These are phyloP conservation scores for Ceratocystis cubensis DNA, from an alignment of 2,329 filamentous ascomycete genomes.

Conservation along the genomic window DNA sequence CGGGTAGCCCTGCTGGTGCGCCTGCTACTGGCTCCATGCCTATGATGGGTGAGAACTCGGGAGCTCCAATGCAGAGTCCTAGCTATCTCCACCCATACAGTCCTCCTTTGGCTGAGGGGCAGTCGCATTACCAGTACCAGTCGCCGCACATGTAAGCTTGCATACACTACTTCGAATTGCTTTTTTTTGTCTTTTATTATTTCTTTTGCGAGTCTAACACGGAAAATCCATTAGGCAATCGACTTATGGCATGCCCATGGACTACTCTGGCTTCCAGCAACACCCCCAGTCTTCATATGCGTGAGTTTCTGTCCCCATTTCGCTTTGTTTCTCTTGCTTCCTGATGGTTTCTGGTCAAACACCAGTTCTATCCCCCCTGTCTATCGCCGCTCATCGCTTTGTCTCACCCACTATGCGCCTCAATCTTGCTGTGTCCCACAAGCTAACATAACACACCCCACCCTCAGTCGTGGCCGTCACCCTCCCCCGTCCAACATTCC, in stretches of 20 bases:
- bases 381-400: not conserved
- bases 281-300: slow-evolving; percentile 33
- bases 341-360: not conserved
- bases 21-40: slow-evolving; percentile 39
- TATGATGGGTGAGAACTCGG: slow-evolving; percentile 37
- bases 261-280: slow-evolving; percentile 23
- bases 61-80: slow-evolving; percentile 32
- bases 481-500: slow-evolving; percentile 12
- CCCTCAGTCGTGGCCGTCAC: slow-evolving; percentile 22
- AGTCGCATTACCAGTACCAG: slow-evolving; percentile 22
- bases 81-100: slow-evolving; percentile 41
- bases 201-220: not conserved
- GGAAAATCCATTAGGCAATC: slow-evolving; percentile 4
- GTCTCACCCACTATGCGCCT: slow-evolving; percentile 22
- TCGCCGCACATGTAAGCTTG: slow-evolving; percentile 15
- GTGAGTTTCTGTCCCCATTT: slow-evolving; percentile 31
- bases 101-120: slow-evolving; percentile 36
- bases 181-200: slow-evolving; percentile 17
- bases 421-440: slow-evolving; percentile 32
- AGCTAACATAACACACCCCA: slow-evolving; percentile 16
- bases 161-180: not conserved
- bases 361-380: too few species aligned
- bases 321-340: not conserved
- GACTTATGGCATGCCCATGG: slow-evolving; percentile 18
- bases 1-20: slow-evolving; percentile 26